Conservation (phyloP, 371 early-diverging fungal genomes). For the Zopfochytrium polystomum region DNA sequence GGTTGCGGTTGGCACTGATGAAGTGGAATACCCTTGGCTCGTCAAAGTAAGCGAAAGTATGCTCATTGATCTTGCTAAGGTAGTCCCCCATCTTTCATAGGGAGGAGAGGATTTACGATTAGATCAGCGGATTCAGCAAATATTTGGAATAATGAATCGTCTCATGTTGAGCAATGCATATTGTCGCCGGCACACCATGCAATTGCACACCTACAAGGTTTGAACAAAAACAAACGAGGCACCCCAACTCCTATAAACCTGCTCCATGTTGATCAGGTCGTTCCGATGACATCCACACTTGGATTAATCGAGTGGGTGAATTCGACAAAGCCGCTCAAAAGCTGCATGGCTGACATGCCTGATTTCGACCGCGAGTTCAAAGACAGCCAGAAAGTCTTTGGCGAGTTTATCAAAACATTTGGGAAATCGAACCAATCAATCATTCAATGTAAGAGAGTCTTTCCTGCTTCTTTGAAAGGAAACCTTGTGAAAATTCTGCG, state of each 20-base stretch:
- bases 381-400: constrained; percentile 13
- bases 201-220: constrained; percentile 61
- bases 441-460: constrained; percentile 15
- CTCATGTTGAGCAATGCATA: constrained; percentile 55
- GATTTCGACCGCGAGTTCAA: constrained; percentile 23
- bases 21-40: constrained; percentile 63
- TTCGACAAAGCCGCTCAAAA: constrained; percentile 41
- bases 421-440: constrained; percentile 6
- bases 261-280: constrained; percentile 40
- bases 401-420: constrained; percentile 22
- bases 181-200: constrained; percentile 49
- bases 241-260: not conserved
- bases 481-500: not conserved
- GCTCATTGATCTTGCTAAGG: not conserved
- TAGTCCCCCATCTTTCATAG: constrained; percentile 28
- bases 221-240: not conserved
- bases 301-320: constrained; percentile 72
- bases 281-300: constrained; percentile 63
- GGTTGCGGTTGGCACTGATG: constrained; percentile 69
- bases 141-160: constrained; percentile 72
- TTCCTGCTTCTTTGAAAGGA: not conserved
- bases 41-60: constrained; percentile 72
- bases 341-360: constrained; percentile 32
- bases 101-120: constrained; percentile 79
- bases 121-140: constrained; percentile 75